phyloP scores from a whole-genome alignment of 1,284 basidiomycete species.

The Ceratobasidium sp. region DNA sequence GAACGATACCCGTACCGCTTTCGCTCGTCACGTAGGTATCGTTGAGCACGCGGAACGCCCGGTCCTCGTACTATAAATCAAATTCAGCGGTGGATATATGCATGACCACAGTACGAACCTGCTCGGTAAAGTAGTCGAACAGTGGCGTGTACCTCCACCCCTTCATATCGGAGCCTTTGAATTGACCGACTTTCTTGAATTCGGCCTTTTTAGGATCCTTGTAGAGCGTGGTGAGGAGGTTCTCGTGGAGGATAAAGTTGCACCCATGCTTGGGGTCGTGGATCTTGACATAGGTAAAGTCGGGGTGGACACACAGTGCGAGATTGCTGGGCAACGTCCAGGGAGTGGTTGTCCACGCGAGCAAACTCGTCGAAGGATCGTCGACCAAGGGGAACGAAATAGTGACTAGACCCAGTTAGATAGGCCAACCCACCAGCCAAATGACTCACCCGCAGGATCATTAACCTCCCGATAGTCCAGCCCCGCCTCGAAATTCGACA shows the following conservation, averaged over 20 bases:
- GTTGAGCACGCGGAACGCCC: constrained; percentile 87
- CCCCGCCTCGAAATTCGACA: constrained; percentile 98
- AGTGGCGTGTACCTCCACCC: constrained; percentile 96
- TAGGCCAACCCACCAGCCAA: constrained; percentile 15
- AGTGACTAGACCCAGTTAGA: constrained; percentile 64
- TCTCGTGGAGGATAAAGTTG: constrained; percentile 94
- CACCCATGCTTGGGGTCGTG: constrained; percentile 87
- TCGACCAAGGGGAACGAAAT: constrained; percentile 93
- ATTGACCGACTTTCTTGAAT: constrained; percentile 88
- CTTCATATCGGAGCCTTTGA: constrained; percentile 91
- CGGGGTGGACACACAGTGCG: constrained; percentile 94
- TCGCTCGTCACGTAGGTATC: constrained; percentile 95
- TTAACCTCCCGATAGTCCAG: constrained; percentile 92
- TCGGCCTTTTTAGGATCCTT: constrained; percentile 99
- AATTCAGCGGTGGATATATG: background rate
- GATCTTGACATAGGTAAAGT: constrained; percentile 97
- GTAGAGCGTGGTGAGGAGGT: constrained; percentile 88
- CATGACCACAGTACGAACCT: constrained; percentile 56
- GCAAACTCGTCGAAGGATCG: constrained; percentile 87
- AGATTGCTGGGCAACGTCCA: constrained; percentile 99
- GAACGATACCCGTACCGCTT: constrained; percentile 98
- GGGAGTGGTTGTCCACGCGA: constrained; percentile 99
- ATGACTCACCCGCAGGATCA: constrained; percentile 82
- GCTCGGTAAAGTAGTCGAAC: constrained; percentile 95
- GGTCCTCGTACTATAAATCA: constrained; percentile 77